phyloP scores from a whole-genome alignment of 352 stramenopile species.

The Pythium rishiriense region DNA sequence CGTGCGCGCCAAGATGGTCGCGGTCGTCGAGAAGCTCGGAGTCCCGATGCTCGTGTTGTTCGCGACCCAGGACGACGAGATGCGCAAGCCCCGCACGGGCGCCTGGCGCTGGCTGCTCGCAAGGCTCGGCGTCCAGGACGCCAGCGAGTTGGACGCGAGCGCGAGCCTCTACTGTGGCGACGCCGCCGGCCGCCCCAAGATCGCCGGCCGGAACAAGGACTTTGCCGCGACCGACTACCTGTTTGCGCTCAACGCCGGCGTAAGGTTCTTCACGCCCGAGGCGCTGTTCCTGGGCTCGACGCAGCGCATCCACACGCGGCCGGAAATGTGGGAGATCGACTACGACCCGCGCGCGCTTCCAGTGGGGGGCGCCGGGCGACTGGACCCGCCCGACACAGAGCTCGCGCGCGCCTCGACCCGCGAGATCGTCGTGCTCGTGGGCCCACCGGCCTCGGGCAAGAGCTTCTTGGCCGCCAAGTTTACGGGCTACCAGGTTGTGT shows the following conservation, averaged over 20 bases:
- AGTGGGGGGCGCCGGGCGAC: background rate
- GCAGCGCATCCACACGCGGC: slow-evolving; percentile 69
- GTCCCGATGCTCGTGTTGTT: slow-evolving; percentile 74
- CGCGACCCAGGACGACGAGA: slow-evolving; percentile 67
- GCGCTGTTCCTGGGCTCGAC: slow-evolving; percentile 74
- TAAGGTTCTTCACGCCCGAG: slow-evolving; percentile 85
- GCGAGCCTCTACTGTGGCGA: slow-evolving; percentile 84
- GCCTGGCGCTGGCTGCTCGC: slow-evolving; percentile 61
- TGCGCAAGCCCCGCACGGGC: slow-evolving; percentile 76
- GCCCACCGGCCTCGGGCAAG: slow-evolving; percentile 74
- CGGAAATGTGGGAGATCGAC: slow-evolving; percentile 69
- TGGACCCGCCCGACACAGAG: slow-evolving; percentile 18
- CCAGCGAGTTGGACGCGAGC: slow-evolving; percentile 40
- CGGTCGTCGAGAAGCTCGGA: slow-evolving; percentile 60
- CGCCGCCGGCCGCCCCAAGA: slow-evolving; percentile 74
- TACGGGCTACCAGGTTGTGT: slow-evolving; percentile 65
- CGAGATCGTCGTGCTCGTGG: slow-evolving; percentile 75
- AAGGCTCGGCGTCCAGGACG: slow-evolving; percentile 20
- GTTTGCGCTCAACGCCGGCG: slow-evolving; percentile 83
- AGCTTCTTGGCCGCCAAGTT: slow-evolving; percentile 55
- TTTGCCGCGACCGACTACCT: slow-evolving; percentile 88
- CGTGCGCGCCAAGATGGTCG: slow-evolving; percentile 69
- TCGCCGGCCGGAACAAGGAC: slow-evolving; percentile 67
- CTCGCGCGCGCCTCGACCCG: slow-evolving; percentile 29
- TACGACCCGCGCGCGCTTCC: slow-evolving; percentile 58